Evolutionary conservation across 2,329 filamentous ascomycete genomes (phyloP).

Genomic region (Cercospora sesami): DNA sequence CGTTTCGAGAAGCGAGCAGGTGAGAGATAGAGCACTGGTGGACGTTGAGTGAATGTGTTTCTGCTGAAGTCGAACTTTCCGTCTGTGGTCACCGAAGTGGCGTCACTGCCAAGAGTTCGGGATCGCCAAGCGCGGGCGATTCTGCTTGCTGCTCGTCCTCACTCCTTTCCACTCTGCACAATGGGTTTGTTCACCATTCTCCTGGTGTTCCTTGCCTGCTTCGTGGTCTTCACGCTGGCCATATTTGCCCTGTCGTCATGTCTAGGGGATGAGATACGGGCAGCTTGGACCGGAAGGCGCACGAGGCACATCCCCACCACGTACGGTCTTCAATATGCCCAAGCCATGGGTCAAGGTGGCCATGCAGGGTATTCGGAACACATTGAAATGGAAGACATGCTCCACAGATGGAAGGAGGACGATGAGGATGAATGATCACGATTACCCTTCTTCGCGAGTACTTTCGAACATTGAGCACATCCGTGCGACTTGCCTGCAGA

Average conservation of each 20-base stretch:
- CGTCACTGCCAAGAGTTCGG: slow-evolving; percentile 15
- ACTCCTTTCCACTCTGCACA: neutral
- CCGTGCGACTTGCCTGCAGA: neutral
- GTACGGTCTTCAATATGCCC: slow-evolving; percentile 58
- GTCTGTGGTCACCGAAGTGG: slow-evolving; percentile 6
- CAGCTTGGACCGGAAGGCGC: slow-evolving; percentile 46
- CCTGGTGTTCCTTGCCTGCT: slow-evolving; percentile 28
- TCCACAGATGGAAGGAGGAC: slow-evolving; percentile 38
- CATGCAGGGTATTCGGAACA: slow-evolving; percentile 59
- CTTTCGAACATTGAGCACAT: neutral
- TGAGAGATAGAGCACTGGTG: neutral
- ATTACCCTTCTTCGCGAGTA: neutral
- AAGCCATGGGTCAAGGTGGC: slow-evolving; percentile 55
- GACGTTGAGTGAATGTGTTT: neutral
- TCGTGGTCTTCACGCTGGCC: slow-evolving; percentile 37
- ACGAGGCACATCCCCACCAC: slow-evolving; percentile 44
- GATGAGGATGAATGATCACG: slow-evolving; percentile 1
- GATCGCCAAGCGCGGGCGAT: neutral
- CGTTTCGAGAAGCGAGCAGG: slow-evolving; percentile 9
- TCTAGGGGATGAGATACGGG: slow-evolving; percentile 55
- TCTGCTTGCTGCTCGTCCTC: neutral
- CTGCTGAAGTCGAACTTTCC: slow-evolving; percentile 7
- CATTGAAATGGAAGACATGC: slow-evolving; percentile 63
- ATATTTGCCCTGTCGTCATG: slow-evolving; percentile 58
- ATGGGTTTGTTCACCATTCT: slow-evolving; percentile 30